phyloP scores from a whole-genome alignment of 2,329 filamentous ascomycete species.

The Tolypocladium tropicale region DNA sequence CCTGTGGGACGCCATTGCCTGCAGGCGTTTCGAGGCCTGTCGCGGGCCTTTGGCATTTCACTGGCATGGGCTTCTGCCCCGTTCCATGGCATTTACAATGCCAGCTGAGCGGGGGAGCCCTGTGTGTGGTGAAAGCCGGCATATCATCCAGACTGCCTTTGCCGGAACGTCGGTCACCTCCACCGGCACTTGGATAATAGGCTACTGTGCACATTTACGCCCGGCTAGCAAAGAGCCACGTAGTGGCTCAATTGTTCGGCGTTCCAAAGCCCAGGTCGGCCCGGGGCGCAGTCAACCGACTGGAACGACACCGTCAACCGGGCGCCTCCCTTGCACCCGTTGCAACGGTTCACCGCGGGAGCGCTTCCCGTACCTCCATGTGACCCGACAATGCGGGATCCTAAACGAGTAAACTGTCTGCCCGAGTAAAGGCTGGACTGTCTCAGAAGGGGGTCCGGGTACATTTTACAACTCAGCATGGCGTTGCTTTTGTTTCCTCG shows the following conservation, averaged over 20 bases:
- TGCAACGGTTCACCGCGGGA: not conserved
- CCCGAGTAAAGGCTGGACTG: not conserved
- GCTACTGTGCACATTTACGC: too few species aligned
- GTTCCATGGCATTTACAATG: not conserved
- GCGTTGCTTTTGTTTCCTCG: slow-evolving; percentile 10
- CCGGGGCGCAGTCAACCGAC: not conserved
- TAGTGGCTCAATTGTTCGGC: too few species aligned
- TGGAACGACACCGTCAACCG: not conserved
- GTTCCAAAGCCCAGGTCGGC: not conserved
- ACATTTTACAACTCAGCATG: not conserved
- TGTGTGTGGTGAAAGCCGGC: too few species aligned
- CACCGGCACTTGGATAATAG: not conserved
- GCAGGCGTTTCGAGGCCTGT: too few species aligned
- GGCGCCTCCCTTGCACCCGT: not conserved
- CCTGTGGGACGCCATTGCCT: not conserved
- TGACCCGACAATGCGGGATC: slow-evolving; percentile 1
- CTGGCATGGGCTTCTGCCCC: not conserved
- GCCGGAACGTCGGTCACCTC: not conserved
- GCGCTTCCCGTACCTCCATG: not conserved
- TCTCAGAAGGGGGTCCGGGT: not conserved
- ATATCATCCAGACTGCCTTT: not conserved
- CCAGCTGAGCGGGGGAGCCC: too few species aligned
- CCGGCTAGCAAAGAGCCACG: too few species aligned
- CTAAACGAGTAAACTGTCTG: not conserved
- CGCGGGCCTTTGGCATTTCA: not conserved